These are phyloP conservation scores for Pestalotiopsis sp. DNA, from an alignment of 2,329 filamentous ascomycete genomes.

Conservation along the genomic window DNA sequence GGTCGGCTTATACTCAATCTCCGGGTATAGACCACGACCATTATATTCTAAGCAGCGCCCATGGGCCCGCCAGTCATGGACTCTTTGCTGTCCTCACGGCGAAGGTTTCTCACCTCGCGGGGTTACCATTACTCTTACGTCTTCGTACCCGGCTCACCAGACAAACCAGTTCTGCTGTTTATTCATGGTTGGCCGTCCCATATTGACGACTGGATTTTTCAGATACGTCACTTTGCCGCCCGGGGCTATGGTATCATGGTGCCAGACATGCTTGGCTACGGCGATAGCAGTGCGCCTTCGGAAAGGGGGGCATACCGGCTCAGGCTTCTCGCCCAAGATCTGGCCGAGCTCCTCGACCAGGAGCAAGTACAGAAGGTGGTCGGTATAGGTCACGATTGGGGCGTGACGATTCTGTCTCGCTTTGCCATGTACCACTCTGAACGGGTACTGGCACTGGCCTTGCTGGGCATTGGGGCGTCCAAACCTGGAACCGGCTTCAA, in stretches of 20 bases:
- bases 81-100: neutral
- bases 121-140: constrained; percentile 13
- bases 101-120: constrained; percentile 28
- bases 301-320: constrained; percentile 33
- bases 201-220: constrained; percentile 16
- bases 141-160: neutral
- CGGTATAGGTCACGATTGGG: constrained; percentile 47
- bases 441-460: constrained; percentile 34
- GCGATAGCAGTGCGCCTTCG: constrained; percentile 32
- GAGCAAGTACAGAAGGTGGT: constrained; percentile 31
- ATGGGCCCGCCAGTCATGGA: neutral
- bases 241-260: constrained; percentile 33
- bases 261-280: constrained; percentile 35
- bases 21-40: too few relatives aligned
- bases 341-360: constrained; percentile 34
- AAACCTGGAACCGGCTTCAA: constrained; percentile 31
- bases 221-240: constrained; percentile 28
- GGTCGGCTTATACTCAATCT: too few relatives aligned
- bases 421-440: constrained; percentile 39
- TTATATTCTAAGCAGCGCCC: neutral
- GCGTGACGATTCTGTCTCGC: constrained; percentile 35
- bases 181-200: constrained; percentile 15
- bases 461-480: constrained; percentile 39
- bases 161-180: constrained; percentile 8
- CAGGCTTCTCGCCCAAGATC: constrained; percentile 30